These are phyloP conservation scores for Diutina ranongensis DNA, from an alignment of 1,139 yeast genomes.

Conservation along the genomic window DNA sequence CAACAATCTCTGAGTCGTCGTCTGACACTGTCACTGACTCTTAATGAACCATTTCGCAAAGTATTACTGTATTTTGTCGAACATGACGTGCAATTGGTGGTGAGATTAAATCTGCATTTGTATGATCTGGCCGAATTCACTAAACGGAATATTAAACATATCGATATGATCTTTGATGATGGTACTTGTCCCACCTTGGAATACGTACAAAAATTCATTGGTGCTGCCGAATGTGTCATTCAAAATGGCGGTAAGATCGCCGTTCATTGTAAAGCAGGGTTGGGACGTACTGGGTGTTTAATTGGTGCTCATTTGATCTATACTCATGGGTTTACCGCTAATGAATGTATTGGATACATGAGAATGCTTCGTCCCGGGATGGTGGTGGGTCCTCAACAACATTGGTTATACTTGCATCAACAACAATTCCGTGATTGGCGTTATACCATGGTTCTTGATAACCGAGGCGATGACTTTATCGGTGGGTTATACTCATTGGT, in stretches of 20 bases:
- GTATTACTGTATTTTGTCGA: slow-evolving; percentile 67
- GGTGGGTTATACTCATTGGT: slow-evolving; percentile 73
- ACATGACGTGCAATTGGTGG: slow-evolving; percentile 77
- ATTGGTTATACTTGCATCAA: slow-evolving; percentile 94
- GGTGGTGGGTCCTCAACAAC: slow-evolving; percentile 99
- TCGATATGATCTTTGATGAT: slow-evolving; percentile 94
- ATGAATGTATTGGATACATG: slow-evolving; percentile 93
- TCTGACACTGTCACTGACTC: slow-evolving; percentile 25
- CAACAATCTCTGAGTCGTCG: slow-evolving; percentile 41
- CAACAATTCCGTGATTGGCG: slow-evolving; percentile 95
- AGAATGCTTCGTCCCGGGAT: slow-evolving; percentile 95
- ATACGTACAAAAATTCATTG: slow-evolving; percentile 82
- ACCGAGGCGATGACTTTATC: slow-evolving; percentile 54
- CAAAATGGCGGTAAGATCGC: slow-evolving; percentile 85
- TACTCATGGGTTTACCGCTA: slow-evolving; percentile 94
- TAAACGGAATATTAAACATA: slow-evolving; percentile 71
- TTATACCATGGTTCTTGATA: slow-evolving; percentile 78
- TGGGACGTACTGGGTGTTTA: slow-evolving; percentile 94
- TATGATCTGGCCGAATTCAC: slow-evolving; percentile 81
- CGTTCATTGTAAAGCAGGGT: slow-evolving; percentile 96
- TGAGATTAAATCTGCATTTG: slow-evolving; percentile 80
- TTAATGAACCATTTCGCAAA: slow-evolving; percentile 66
- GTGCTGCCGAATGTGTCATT: slow-evolving; percentile 87
- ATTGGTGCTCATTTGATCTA: slow-evolving; percentile 95
- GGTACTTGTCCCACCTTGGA: slow-evolving; percentile 97